These are phyloP conservation scores for Cladophialophora psammophila DNA, from an alignment of 2,329 filamentous ascomycete genomes.

Conservation along the genomic window DNA sequence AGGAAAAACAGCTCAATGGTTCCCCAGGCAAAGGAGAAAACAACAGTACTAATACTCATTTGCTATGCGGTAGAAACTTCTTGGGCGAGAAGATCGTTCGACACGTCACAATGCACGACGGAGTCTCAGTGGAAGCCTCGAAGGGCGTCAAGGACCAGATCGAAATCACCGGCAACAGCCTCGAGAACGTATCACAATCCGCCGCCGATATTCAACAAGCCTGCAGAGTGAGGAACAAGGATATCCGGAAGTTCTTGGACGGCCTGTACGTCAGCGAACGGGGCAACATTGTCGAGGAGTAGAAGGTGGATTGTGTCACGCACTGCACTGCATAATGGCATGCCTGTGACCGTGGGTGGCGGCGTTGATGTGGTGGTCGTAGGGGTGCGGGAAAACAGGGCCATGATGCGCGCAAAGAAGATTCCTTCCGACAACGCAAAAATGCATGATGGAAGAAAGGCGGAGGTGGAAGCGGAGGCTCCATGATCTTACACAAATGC, in stretches of 20 bases:
- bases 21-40: neutral
- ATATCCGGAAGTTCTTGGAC: constrained; percentile 99
- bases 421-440: neutral
- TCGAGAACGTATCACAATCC: constrained; percentile 97
- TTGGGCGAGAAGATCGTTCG: constrained; percentile 99
- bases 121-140: constrained; percentile 89
- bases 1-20: neutral
- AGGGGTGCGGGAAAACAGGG: neutral
- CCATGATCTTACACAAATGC: neutral
- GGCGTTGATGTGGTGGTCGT: neutral
- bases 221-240: constrained; percentile 99
- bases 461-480: neutral
- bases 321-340: neutral
- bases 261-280: constrained; percentile 99
- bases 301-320: constrained; percentile 21
- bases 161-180: constrained; percentile 87
- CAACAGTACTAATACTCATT: constrained; percentile 20
- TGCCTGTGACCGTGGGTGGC: neutral
- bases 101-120: constrained; percentile 83
- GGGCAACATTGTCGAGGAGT: constrained; percentile 82
- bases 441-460: neutral
- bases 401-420: neutral
- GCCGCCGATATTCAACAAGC: constrained; percentile 99
- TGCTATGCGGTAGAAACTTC: constrained; percentile 78
- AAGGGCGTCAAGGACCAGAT: constrained; percentile 98